These are phyloP conservation scores for Neurospora crassa DNA, from an alignment of 2,329 filamentous ascomycete genomes.

Conservation along the genomic window DNA sequence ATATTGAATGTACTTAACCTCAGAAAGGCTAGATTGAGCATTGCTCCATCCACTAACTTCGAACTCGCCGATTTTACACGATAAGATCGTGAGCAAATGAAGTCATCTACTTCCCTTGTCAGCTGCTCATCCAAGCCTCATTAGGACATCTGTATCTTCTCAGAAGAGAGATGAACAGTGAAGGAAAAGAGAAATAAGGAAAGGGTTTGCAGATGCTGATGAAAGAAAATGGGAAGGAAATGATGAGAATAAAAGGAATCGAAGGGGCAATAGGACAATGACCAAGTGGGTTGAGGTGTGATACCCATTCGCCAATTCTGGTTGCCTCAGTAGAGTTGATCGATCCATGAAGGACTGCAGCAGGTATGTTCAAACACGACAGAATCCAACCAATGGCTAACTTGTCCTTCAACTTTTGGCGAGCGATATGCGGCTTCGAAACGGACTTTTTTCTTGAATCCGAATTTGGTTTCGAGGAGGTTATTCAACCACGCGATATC, in stretches of 20 bases:
- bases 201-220: not conserved
- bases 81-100: not conserved
- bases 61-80: not conserved
- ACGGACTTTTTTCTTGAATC: constrained; percentile 11
- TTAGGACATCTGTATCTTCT: not conserved
- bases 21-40: not conserved
- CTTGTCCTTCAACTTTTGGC: not conserved
- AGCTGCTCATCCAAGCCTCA: not conserved
- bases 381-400: constrained; percentile 14
- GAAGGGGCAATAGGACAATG: not conserved
- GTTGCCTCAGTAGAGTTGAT: not conserved
- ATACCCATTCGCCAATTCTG: not conserved
- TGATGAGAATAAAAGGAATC: not conserved
- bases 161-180: not conserved
- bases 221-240: not conserved
- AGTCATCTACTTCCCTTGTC: not conserved
- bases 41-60: not conserved
- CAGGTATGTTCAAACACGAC: constrained; percentile 17
- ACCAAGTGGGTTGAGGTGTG: not conserved
- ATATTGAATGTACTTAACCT: not conserved
- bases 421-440: constrained; percentile 11
- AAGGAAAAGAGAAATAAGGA: not conserved
- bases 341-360: not conserved
- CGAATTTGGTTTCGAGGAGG: constrained; percentile 11
- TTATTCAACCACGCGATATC: constrained; percentile 12